Percentiles rank a stretch among this genome's conserved stretches.
Evolutionary conservation across 148 eudicot species (phyloP).

Genomic region (Camellia granthamiana): DNA sequence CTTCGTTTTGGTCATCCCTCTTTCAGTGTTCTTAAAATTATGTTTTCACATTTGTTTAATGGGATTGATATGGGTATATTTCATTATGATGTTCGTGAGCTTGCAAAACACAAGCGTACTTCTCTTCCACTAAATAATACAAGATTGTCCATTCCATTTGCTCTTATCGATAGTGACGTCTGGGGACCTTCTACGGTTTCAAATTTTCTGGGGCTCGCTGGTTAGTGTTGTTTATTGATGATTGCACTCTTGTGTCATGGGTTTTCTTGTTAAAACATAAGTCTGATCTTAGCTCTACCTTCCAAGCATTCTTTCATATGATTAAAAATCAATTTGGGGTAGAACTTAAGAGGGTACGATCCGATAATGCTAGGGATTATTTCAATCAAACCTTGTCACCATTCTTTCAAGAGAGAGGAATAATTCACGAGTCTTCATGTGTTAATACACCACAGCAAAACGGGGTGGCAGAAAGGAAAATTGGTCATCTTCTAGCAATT

Average conservation of each 20-base stretch:
- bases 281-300: background rate
- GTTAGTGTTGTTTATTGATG: slow-evolving; percentile 12
- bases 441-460: no score
- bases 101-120: slow-evolving; percentile 19
- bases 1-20: background rate
- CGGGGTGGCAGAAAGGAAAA: no score
- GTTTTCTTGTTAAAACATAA: background rate
- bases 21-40: background rate
- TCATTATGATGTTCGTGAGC: slow-evolving; percentile 7
- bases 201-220: slow-evolving; percentile 6
- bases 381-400: slow-evolving; percentile 1
- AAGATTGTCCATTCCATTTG: background rate
- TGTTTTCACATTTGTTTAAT: background rate
- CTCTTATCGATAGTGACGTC: slow-evolving; percentile 10
- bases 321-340: slow-evolving; percentile 4
- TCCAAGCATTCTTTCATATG: background rate
- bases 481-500: no score
- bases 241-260: slow-evolving; percentile 1
- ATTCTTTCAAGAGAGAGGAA: background rate
- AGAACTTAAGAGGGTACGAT: background rate
- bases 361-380: background rate
- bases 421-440: background rate
- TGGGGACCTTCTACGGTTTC: background rate
- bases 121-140: slow-evolving; percentile 9
- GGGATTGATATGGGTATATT: background rate